These are phyloP conservation scores for Periglandula ipomoeae DNA, from an alignment of 2,329 filamentous ascomycete genomes.

Conservation along the genomic window DNA sequence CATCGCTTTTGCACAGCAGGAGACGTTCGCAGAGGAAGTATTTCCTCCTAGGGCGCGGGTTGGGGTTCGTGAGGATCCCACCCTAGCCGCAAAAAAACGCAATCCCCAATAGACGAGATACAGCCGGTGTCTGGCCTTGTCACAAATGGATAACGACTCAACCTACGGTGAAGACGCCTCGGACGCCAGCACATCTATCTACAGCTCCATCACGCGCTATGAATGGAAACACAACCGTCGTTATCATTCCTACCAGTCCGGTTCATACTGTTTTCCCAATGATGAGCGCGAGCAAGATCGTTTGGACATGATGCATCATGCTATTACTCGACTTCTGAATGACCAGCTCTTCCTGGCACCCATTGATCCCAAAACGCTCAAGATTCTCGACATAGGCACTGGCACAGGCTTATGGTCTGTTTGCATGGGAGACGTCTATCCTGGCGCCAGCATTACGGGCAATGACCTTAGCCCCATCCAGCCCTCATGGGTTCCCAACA, in stretches of 20 bases:
- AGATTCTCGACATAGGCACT: constrained; percentile 34
- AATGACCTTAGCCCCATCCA: constrained; percentile 35
- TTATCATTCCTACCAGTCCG: constrained; percentile 30
- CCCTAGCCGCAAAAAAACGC: neutral
- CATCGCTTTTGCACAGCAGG: too few relatives aligned
- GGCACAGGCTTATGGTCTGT: constrained; percentile 41
- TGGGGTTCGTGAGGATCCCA: neutral
- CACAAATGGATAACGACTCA: constrained; percentile 10
- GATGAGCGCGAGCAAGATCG: constrained; percentile 29
- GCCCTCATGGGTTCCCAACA: constrained; percentile 42
- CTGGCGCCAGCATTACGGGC: constrained; percentile 26
- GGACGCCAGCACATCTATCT: constrained; percentile 17
- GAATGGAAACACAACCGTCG: constrained; percentile 31
- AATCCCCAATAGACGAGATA: too few relatives aligned
- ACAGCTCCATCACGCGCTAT: constrained; percentile 25
- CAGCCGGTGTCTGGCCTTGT: neutral
- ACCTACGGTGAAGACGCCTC: constrained; percentile 9
- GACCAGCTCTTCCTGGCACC: constrained; percentile 27
- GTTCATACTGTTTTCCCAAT: constrained; percentile 28
- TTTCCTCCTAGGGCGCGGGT: neutral
- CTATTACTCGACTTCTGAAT: constrained; percentile 22
- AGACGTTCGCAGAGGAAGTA: neutral
- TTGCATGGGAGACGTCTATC: constrained; percentile 27
- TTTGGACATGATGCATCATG: constrained; percentile 29
- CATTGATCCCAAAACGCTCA: constrained; percentile 27